Percentiles rank a stretch among this genome's conserved stretches.
Conservation (phyloP, 2,329 filamentous ascomycete genomes). For the Pezicula carpinea region DNA sequence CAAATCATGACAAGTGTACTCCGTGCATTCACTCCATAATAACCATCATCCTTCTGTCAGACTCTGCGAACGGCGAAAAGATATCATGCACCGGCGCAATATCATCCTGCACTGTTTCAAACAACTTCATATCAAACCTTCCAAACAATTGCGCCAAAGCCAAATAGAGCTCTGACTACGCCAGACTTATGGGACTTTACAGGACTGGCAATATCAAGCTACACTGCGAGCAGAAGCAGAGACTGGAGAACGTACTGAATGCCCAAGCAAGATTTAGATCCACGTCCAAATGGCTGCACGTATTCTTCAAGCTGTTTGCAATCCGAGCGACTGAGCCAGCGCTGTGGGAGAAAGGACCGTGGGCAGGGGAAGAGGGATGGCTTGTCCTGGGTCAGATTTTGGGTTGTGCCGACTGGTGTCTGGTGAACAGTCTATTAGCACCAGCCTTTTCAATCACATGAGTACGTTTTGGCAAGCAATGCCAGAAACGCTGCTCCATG, state of each 20-base stretch:
- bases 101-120: constrained; percentile 9
- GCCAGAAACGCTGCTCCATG: too few relatives aligned
- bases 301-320: constrained; percentile 12
- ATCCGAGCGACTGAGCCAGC: constrained; percentile 9
- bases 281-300: constrained; percentile 9
- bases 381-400: constrained; percentile 13
- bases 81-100: constrained; percentile 13
- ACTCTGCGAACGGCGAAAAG: constrained; percentile 9
- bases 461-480: too few relatives aligned
- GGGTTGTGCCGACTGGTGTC: constrained; percentile 15
- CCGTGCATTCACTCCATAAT: not conserved
- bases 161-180: constrained; percentile 12
- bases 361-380: constrained; percentile 12
- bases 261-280: constrained; percentile 8
- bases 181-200: constrained; percentile 6
- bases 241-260: constrained; percentile 7
- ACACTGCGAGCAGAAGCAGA: not conserved
- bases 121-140: constrained; percentile 9
- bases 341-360: constrained; percentile 10
- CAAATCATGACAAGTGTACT: too few relatives aligned
- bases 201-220: not conserved
- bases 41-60: constrained; percentile 7
- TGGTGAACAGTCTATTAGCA: not conserved
- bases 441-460: too few relatives aligned
- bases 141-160: constrained; percentile 11